phyloP scores from a whole-genome alignment of 371 early-diverging fungal species.

The Mucor indicus region DNA sequence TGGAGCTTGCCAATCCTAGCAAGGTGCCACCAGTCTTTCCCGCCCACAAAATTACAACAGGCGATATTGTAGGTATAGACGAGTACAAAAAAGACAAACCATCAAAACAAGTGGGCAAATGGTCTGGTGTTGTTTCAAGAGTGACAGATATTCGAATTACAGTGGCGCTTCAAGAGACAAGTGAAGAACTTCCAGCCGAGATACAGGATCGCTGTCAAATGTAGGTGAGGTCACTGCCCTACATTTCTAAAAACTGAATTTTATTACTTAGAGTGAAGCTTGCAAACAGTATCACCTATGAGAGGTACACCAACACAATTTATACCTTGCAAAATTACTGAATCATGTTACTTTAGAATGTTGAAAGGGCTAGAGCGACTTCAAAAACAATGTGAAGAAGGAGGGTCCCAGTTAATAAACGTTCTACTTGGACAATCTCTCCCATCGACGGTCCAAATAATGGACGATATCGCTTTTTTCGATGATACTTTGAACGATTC shows the following conservation, averaged over 20 bases:
- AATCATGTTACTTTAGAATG: slow-evolving; percentile 20
- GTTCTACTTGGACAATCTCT: slow-evolving; percentile 26
- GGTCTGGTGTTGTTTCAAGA: slow-evolving; percentile 58
- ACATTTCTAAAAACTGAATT: neutral
- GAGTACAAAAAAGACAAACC: slow-evolving; percentile 55
- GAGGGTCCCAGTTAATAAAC: slow-evolving; percentile 16
- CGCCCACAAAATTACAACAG: slow-evolving; percentile 63
- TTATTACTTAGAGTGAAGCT: slow-evolving; percentile 47
- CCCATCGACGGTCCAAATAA: slow-evolving; percentile 13
- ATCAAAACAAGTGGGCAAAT: slow-evolving; percentile 18
- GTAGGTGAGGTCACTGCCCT: slow-evolving; percentile 30
- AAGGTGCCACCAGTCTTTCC: slow-evolving; percentile 57
- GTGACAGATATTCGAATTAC: slow-evolving; percentile 61
- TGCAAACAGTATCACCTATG: slow-evolving; percentile 78
- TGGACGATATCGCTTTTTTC: slow-evolving; percentile 43
- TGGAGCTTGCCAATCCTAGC: slow-evolving; percentile 57
- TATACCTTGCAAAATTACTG: slow-evolving; percentile 1
- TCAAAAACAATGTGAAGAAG: slow-evolving; percentile 12
- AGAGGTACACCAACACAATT: slow-evolving; percentile 46
- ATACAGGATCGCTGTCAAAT: slow-evolving; percentile 70
- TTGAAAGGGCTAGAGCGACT: slow-evolving; percentile 37
- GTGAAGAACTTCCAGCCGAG: slow-evolving; percentile 62
- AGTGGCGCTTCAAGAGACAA: slow-evolving; percentile 56
- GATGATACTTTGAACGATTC: slow-evolving; percentile 72
- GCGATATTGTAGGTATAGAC: slow-evolving; percentile 76